A percentile compares a stretch with the other conserved stretches of the same genome.
phyloP scores from a whole-genome alignment of 2,329 filamentous ascomycete species.

The Nectriaceae sp. region DNA sequence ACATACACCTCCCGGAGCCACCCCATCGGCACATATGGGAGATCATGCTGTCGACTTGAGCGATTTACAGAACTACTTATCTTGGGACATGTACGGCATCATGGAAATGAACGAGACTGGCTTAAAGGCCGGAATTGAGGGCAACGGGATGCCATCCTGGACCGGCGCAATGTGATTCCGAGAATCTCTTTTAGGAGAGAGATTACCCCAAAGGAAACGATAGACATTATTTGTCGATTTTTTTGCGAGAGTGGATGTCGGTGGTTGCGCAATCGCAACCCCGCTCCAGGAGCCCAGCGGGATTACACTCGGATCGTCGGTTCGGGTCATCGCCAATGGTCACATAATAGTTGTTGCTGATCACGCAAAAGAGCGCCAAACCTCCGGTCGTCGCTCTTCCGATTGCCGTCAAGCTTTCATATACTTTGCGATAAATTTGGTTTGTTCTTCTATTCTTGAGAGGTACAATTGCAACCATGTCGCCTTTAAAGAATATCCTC shows the following conservation, averaged over 20 bases:
- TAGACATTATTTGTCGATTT: background rate
- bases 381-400: background rate
- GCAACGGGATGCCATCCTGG: slow-evolving; percentile 34
- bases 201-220: background rate
- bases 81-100: slow-evolving; percentile 44
- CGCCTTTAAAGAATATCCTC: slow-evolving; percentile 13
- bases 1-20: slow-evolving; percentile 21
- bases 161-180: slow-evolving; percentile 20
- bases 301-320: slow-evolving; percentile 14
- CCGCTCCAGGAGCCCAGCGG: background rate
- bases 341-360: slow-evolving; percentile 5
- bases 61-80: slow-evolving; percentile 41
- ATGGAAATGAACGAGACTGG: slow-evolving; percentile 42
- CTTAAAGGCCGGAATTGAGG: slow-evolving; percentile 38
- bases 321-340: slow-evolving; percentile 20
- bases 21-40: slow-evolving; percentile 31
- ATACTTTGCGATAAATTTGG: background rate
- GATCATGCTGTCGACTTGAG: slow-evolving; percentile 39
- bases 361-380: slow-evolving; percentile 17
- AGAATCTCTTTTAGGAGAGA: background rate
- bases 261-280: background rate
- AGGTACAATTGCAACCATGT: background rate
- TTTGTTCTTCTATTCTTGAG: background rate
- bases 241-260: background rate
- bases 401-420: background rate